Conservation (phyloP, 192 early-diverging fungal genomes). For the Backusella tuberculispora region DNA sequence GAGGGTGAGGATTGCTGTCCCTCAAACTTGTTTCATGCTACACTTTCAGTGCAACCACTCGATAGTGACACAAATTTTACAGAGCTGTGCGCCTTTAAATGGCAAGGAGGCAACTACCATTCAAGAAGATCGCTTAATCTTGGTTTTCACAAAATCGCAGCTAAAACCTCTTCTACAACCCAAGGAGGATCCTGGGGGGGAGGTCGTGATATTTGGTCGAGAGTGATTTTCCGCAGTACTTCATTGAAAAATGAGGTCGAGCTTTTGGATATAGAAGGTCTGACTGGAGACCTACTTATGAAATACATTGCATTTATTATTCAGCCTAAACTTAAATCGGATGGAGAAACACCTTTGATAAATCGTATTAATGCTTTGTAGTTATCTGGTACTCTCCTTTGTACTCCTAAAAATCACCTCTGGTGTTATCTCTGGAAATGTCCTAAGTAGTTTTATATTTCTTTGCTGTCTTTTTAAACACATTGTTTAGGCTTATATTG, state of each 20-base stretch:
- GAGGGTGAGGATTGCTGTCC: background rate
- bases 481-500: too few species aligned
- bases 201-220: background rate
- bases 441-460: background rate
- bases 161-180: background rate
- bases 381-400: background rate
- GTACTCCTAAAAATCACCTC: background rate
- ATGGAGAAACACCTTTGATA: background rate
- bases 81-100: too few species aligned
- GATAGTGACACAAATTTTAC: background rate
- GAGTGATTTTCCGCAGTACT: background rate
- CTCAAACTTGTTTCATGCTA: background rate
- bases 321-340: background rate
- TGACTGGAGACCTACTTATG: background rate
- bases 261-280: background rate
- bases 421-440: background rate
- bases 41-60: background rate
- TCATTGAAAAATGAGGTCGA: background rate
- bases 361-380: background rate
- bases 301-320: background rate
- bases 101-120: too few species aligned
- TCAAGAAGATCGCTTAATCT: background rate
- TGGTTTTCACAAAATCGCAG: background rate
- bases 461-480: too few species aligned
- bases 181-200: background rate